Evolutionary conservation across 192 early-diverging fungal species (phyloP), one percentile per base, ranked within the genome.

Genomic region (Coemansia sp.): DNA sequence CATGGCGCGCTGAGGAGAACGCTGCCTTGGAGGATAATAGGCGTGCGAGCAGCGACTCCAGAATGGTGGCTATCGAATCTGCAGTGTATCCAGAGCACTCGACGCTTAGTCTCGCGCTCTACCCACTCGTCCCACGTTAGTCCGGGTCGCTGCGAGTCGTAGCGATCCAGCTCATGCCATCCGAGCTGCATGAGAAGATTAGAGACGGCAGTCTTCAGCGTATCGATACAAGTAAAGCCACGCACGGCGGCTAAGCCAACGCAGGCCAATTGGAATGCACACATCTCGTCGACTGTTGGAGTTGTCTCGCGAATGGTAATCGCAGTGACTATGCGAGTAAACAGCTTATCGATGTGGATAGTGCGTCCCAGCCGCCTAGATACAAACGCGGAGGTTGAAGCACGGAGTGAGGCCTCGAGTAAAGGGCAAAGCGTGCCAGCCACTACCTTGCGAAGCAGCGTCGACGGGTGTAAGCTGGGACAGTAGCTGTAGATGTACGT

Each of bases 121-220:
- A 80, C 69, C 78, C 78, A 80, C 13, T 68, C 67, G 17, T 72
- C 70, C 73, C 78, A 80, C 9, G 72, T 61, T 9, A 61, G 38
- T 29, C 41, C 44, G 1, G 11, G 22, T 6, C 13, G 22, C 22
- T 53, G 53, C 15, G 53, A 7, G 38, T 62, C 61, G 24, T 69
- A 59, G 22, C 59, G 62, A 40, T 80, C 73, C 19, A 80, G 46
- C 53, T 63, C 61, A 29, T 80, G 73, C 78, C 78, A 80, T 19
- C 63, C 69, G 22, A 75, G 74, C 41, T 72, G 78, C 62, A 64
- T 19, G 17, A 80, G 61, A 36, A 80, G 39, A 32, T 56, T 64
- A 6, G 73, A 51, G 9, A 72, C 70, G 0, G 67, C 20, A 12
- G 41, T 46, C 15, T 67, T 75, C 10, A 72, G 74, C 19, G 67